Base-by-base conservation (phyloP, 441 rosid species). In the Euphorbia schlechtendalii region DNA sequence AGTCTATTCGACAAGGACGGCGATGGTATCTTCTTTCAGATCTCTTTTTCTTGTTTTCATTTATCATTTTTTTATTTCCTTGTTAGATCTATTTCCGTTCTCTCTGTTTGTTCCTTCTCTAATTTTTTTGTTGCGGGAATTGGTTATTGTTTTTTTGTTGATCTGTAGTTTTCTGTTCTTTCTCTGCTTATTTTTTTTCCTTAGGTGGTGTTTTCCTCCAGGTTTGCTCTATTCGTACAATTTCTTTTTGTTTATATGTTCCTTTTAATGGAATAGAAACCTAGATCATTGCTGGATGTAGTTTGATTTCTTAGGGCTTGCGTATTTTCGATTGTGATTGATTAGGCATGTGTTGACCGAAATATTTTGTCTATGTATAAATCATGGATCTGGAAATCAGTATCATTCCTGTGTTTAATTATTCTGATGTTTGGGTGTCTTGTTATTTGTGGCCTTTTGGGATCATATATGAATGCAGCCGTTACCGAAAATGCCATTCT, bases 1-100 rank as follows among this genome's bases (percentile, higher is more conserved):
- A 87, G 95, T 74, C 75, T 87, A 72, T 87, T 90, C 78, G 92
- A 90, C 77, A 90, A 90, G 83, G 96, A 90, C 64, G 96, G 96
- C 70, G 96, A 90, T 63, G 95, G 95, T 90, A 64, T 67, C 64
- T 68, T 68, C 18, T 15, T 32, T 53, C 28, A 53, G 45, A 60
- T 68, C 72, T 69, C 45, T 53, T 4, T 46, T 27, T 13, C 20
- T 5, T 40, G 30, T 20, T 11, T 0, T 34, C 46, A 45, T 9
- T 8, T 1, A 0, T 4, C 17, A 17, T 59, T 1, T 3, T 22
- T 2, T 9, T 9, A 21, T 28, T 13, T 5, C 38, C 4, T 53
- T 43, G 14, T 56, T 28, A 64, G 68, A 64, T 64, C 59, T 40
- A 32, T 12, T 10, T 66, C 3, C 1, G 17, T 22, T 17, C 32